Evolutionary conservation across 768 basidiomycete genomes (phyloP), one percentile per base, ranked within the genome.

Genomic region (Hydnomerulius pinastri): DNA sequence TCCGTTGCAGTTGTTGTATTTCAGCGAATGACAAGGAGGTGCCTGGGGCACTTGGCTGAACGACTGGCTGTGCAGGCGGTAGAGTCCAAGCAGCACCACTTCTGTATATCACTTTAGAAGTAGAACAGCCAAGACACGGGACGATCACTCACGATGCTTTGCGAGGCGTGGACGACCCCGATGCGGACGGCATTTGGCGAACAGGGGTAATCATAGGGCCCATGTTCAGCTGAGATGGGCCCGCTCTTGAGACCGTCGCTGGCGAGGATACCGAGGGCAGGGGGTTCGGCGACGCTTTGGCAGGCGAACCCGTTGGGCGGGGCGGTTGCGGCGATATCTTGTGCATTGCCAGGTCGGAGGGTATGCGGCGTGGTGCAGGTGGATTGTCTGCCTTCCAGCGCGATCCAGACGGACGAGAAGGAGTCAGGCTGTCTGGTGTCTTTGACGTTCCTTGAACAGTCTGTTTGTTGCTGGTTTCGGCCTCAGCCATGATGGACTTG

Each of bases 401-500:
- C 37, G 40, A 51, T 36, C 36, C 41, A 37, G 48, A 37, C 32
- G 39, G 52, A 27, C 29, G 47, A 7, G 27, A 24, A 11, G 38
- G 28, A 23, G 47, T 42, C 7, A 13, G 50, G 9, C 30, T 15
- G 43, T 59, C 41, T 4, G 47, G 17, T 17, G 43, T 12, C 17
- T 27, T 33, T 28, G 29, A 18, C 27, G 54, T 30, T 27, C 46
- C 24, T 42, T 20, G 13, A 42, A 25, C 24, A 33, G 43, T 49
- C 17, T 51, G 49, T 13, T 43, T 60, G 47, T 58, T 67, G 25
- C 52, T 65, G 13, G 60, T 70, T 41, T 77, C 82, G 1, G 86
- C 79, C 66, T 94, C 94, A 0, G 87, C 90, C 81, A 98, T 91
- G 50, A 98, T 81, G 13, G 80, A 70, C 59, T 87, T 88, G 80